phyloP scores from a whole-genome alignment of 108 stramenopile species.

The Skeletonema potamos region DNA sequence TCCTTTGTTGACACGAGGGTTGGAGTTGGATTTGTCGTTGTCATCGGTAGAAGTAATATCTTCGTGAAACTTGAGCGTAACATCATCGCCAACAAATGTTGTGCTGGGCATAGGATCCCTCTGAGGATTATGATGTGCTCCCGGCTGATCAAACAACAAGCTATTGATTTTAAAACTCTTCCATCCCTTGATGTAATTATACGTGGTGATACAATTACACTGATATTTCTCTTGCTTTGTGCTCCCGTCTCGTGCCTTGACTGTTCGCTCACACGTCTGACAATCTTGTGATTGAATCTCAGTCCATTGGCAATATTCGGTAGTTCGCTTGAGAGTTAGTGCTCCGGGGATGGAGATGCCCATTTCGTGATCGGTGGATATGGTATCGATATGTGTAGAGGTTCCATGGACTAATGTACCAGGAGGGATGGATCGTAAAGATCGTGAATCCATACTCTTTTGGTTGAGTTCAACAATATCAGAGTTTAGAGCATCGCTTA shows the following conservation, averaged over 20 bases:
- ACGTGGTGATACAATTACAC: slow-evolving; percentile 34
- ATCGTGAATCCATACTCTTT: background rate
- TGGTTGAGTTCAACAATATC: slow-evolving; percentile 17
- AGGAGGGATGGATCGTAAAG: background rate
- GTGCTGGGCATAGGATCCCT: slow-evolving; percentile 39
- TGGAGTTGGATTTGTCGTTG: background rate
- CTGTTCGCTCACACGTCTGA: slow-evolving; percentile 25
- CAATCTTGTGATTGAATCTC: slow-evolving; percentile 19
- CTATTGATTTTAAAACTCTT: slow-evolving; percentile 14
- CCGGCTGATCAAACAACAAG: slow-evolving; percentile 42
- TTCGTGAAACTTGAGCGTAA: slow-evolving; percentile 5
- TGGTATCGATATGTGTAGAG: background rate
- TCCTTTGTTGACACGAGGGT: too few species aligned
- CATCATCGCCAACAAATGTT: slow-evolving; percentile 19
- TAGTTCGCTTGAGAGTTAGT: slow-evolving; percentile 15
- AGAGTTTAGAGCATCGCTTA: slow-evolving; percentile 15
- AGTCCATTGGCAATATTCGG: slow-evolving; percentile 41
- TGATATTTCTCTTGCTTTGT: slow-evolving; percentile 23
- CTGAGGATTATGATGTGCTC: slow-evolving; percentile 44
- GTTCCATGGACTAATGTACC: slow-evolving; percentile 11
- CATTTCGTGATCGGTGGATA: slow-evolving; percentile 4
- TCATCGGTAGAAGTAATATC: background rate
- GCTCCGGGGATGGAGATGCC: slow-evolving; percentile 22
- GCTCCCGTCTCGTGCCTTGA: slow-evolving; percentile 34
- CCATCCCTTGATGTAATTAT: slow-evolving; percentile 43